A percentile compares a stretch with the other conserved stretches of the same genome.
Conservation (phyloP, 192 early-diverging fungal species). For the Lunasporangiospora selenospora region DNA sequence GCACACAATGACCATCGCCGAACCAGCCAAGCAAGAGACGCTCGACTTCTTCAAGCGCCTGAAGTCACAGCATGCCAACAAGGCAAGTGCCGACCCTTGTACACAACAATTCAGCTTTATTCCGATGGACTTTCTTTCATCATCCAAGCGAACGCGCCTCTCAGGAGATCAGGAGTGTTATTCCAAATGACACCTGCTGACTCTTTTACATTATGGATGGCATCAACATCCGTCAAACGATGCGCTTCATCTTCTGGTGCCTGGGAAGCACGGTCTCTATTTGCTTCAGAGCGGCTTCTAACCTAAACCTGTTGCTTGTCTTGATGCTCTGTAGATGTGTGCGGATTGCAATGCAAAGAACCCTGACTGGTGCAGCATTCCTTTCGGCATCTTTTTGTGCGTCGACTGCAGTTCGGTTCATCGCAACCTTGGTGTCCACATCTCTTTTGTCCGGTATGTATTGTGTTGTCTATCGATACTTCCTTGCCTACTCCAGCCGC, state of each 20-base stretch:
- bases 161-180: no score
- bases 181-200: no score
- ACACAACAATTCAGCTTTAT: no score
- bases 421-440: slow-evolving; percentile 97
- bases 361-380: slow-evolving; percentile 95
- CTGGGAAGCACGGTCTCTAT: no score
- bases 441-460: slow-evolving; percentile 91
- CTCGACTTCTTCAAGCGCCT: slow-evolving; percentile 58
- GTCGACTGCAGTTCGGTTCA: slow-evolving; percentile 96
- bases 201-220: no score
- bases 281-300: no score
- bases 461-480: not conserved
- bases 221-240: no score
- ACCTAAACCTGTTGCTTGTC: no score
- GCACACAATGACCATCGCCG: slow-evolving; percentile 37
- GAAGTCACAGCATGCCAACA: slow-evolving; percentile 57
- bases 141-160: no score
- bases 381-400: slow-evolving; percentile 95
- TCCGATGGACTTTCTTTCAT: no score
- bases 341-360: slow-evolving; percentile 97
- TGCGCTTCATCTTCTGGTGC: no score
- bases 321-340: slow-evolving; percentile 66
- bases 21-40: slow-evolving; percentile 55
- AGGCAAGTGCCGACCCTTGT: slow-evolving; percentile 37
- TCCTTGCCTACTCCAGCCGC: not conserved